These are phyloP conservation scores for Aspergillus ibericus DNA, from an alignment of 2,329 filamentous ascomycete species.

Conservation along the genomic window DNA sequence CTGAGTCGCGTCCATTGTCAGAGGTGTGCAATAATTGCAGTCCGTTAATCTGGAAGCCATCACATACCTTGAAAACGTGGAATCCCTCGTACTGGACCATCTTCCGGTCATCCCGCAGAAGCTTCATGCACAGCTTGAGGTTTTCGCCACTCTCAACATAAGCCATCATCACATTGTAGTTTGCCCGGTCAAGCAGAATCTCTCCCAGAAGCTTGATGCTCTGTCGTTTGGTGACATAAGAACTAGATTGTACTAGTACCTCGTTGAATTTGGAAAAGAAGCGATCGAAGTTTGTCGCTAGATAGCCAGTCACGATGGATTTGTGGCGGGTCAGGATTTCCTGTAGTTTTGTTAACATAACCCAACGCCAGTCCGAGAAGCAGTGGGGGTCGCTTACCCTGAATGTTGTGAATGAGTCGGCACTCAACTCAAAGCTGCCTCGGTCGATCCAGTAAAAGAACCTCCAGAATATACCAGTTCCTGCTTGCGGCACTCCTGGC, in stretches of 20 bases:
- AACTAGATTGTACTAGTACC: conserved; percentile 83
- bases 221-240: conserved; percentile 96
- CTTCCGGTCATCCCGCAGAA: conserved; percentile 89
- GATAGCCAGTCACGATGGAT: conserved; percentile 80
- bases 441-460: conserved; percentile 98
- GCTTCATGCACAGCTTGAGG: conserved; percentile 97
- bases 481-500: conserved; percentile 70
- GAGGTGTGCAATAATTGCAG: conserved; percentile 7
- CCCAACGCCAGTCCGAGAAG: background rate
- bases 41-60: background rate
- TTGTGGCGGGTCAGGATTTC: conserved; percentile 95
- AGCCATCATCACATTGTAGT: conserved; percentile 97
- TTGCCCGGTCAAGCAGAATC: conserved; percentile 88
- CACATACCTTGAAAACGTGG: conserved; percentile 84
- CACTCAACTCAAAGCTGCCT: conserved; percentile 92
- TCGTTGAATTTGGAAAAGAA: conserved; percentile 93
- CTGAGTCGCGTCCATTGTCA: conserved; percentile 39
- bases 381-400: conserved; percentile 58
- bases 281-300: conserved; percentile 84
- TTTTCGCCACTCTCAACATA: conserved; percentile 96
- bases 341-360: conserved; percentile 47
- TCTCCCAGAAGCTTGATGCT: conserved; percentile 97
- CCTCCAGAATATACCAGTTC: conserved; percentile 87
- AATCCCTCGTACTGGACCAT: conserved; percentile 99
- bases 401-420: conserved; percentile 97